Base-by-base conservation (phyloP, 306 rosid genomes). In the Pyrus communis region DNA sequence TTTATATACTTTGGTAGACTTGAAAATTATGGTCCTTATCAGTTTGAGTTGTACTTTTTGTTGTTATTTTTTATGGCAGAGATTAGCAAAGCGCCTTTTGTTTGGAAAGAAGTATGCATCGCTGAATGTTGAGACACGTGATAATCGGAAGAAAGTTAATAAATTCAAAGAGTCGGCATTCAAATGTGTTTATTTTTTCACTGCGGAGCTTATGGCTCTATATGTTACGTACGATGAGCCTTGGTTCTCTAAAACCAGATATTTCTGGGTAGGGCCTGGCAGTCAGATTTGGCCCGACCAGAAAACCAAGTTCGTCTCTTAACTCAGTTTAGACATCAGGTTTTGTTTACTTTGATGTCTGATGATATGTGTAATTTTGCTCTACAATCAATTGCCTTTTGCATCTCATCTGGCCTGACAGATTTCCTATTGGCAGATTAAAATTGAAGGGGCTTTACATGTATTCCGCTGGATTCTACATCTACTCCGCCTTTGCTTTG, bases 241-340 rank as follows among this genome's bases (percentile, higher is more conserved):
- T 12, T 82, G 85, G 85, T 82, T 82, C 62, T 55, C 76, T 2
- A 60, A 67, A 8, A 82, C 85, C 57, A 77, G 23, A 45, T 49
- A 67, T 68, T 73, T 82, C 8, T 82, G 85, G 85, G 85, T 72
- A 77, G 85, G 85, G 46, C 85, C 85, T 25, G 85, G 85, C 33
- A 13, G 68, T 82, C 85, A 82, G 71, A 35, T 61, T 59, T 82
- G 85, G 85, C 85, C 85, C 0, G 79, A 82, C 33, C 85, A 77
- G 79, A 82, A 82, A 73, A 77, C 65, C 3, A 82, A 82, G 85
- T 82, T 30, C 54, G 82, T 76, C 27, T 27, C 81, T 66, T 21
- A 10, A 76, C 80, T 64, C 40, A 15, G 1, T 55, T 10, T 21
- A 38, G 52, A 54, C 54, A 55, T 74, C 69, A 63, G 33, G 72